Conservation (phyloP, 129 eudicot genomes). For the Flaveria brownii region DNA sequence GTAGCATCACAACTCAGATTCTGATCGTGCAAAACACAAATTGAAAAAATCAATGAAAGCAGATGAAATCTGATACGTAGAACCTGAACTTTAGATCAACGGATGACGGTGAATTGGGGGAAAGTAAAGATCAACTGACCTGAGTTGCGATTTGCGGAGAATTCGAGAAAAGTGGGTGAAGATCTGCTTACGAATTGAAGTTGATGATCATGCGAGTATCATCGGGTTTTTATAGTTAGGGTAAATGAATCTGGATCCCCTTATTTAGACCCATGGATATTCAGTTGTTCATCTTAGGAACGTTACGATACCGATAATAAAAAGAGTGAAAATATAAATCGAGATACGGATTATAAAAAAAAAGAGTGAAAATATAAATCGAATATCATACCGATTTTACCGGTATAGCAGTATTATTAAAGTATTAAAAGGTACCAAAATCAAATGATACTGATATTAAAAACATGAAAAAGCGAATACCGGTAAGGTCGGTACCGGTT, state of each 20-base stretch:
- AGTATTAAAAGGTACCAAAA: no score
- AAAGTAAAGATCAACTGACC: conserved; percentile 30
- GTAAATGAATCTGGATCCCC: conserved; percentile 30
- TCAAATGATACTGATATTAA: no score
- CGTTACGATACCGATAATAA: no score
- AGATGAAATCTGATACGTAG: neutral
- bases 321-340: no score
- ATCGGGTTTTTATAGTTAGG: conserved; percentile 19
- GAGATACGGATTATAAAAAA: no score
- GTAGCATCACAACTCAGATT: conserved; percentile 20
- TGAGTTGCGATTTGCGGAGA: conserved; percentile 21
- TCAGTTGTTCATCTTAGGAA: neutral
- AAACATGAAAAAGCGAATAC: neutral
- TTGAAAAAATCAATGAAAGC: conserved; percentile 5
- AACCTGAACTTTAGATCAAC: conserved; percentile 2
- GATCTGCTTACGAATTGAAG: conserved; percentile 24
- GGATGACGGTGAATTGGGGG: neutral
- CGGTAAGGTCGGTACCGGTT: no score
- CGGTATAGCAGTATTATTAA: no score
- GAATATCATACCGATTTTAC: no score
- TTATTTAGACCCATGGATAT: conserved; percentile 1
- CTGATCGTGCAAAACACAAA: conserved; percentile 2
- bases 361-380: no score
- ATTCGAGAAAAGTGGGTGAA: conserved; percentile 17
- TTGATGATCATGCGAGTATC: neutral